Base-by-base conservation (phyloP, 805 yeast species). In the Starmerella sp. region DNA sequence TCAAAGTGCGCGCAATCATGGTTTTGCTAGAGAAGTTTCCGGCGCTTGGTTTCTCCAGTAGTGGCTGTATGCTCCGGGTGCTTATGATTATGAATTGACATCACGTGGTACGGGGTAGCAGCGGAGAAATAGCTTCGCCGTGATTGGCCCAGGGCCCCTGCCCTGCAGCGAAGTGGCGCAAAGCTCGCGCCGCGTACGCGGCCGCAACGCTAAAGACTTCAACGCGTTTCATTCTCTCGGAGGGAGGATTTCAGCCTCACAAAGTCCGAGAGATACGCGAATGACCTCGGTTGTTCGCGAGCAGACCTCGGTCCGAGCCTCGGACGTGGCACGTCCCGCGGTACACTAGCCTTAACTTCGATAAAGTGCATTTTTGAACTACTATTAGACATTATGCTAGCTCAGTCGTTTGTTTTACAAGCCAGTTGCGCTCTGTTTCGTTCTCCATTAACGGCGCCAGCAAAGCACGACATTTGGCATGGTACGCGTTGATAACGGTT, bases 401-500 rank as follows among this genome's bases (percentile, higher is more conserved):
- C n/a, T 4, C n/a, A 6, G 2, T 5, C 5, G 60, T 57, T 30
- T 51, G 47, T 6, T 51, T 37, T 5, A 28, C 30, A 6, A 91
- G 73, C 96, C 96, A 91, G 37, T 72, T 72, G 60, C 75, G 74
- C 0, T 91, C 84, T 22, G 79, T 67, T 15, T 74, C 71, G 55
- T 42, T 31, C n/a, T 78, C 76, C 54, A 88, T 66, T 60, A 73
- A 71, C 11, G 71, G 78, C 36, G 70, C 70, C 46, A 86, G 66
- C n/a, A 73, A 76, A 6, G 74, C 67, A 76, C 83, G 78, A 31
- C 90, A 76, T 35, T 67, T 68, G 10, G 65, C 62, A 66, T 91
- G 90, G 66, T 85, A 88, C 1, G 66, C 63, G 65, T 93, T 82
- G 56, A 93, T 73, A 81, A 86, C 81, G 1, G 66, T 61, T 54